Conservation (phyloP, 257 asterid genomes). For the Pogostemon cablin region DNA sequence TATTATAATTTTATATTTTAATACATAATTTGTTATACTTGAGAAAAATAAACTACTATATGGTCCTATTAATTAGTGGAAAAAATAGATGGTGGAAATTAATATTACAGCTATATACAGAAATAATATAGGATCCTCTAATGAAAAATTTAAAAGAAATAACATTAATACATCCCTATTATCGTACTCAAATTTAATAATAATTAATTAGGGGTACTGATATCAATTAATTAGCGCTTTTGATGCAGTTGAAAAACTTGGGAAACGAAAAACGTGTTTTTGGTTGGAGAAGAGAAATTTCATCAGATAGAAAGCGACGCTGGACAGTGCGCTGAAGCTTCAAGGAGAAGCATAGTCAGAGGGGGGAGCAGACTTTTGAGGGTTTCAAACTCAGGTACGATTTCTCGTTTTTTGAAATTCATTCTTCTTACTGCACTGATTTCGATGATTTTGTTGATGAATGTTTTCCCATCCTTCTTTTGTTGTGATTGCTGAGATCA, state of each 20-base stretch:
- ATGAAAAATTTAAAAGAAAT: too few relatives aligned
- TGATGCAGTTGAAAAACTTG: not conserved
- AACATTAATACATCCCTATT: too few relatives aligned
- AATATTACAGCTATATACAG: too few relatives aligned
- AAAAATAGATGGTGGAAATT: too few relatives aligned
- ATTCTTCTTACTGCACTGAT: not conserved
- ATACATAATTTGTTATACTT: too few relatives aligned
- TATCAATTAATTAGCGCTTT: not conserved
- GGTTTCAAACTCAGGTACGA: slow-evolving; percentile 43
- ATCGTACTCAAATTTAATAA: too few relatives aligned
- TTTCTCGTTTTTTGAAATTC: not conserved
- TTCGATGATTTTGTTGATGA: slow-evolving; percentile 29
- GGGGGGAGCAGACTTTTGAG: slow-evolving; percentile 14
- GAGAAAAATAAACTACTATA: too few relatives aligned
- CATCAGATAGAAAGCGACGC: slow-evolving; percentile 25
- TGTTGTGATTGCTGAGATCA: slow-evolving; percentile 11
- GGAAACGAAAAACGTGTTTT: slow-evolving; percentile 19
- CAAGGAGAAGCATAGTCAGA: slow-evolving; percentile 23
- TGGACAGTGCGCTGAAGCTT: slow-evolving; percentile 28
- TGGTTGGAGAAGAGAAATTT: not conserved
- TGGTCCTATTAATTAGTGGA: too few relatives aligned
- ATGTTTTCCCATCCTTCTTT: slow-evolving; percentile 1
- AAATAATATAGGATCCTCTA: too few relatives aligned
- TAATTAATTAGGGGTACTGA: too few relatives aligned
- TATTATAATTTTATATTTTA: too few relatives aligned